A percentile compares a stretch with the other conserved stretches of the same genome.
These are phyloP conservation scores for Begonia fuchsioides DNA, from an alignment of 306 rosid genomes.

Conservation along the genomic window DNA sequence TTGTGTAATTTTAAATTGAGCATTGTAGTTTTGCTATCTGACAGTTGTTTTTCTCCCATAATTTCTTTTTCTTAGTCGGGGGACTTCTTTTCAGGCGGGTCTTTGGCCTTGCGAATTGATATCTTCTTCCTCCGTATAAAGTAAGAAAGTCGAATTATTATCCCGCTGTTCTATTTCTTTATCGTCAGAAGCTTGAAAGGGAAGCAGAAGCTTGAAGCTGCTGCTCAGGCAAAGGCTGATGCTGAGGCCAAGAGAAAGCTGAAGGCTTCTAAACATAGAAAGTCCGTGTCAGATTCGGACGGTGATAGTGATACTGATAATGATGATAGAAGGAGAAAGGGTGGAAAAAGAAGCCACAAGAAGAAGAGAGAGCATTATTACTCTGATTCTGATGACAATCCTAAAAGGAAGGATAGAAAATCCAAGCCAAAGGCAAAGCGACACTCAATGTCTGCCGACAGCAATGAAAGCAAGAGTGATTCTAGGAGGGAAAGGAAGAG, in stretches of 20 bases:
- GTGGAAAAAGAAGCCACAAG: constrained; percentile 42
- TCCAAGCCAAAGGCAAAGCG: constrained; percentile 40
- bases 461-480: constrained; percentile 29
- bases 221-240: constrained; percentile 58
- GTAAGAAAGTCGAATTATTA: constrained; percentile 32
- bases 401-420: constrained; percentile 45
- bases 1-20: no score
- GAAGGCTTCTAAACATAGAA: constrained; percentile 53
- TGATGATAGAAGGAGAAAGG: constrained; percentile 30
- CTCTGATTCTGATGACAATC: constrained; percentile 39
- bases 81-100: constrained; percentile 11
- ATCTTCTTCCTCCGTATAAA: constrained; percentile 26
- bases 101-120: constrained; percentile 11
- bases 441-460: constrained; percentile 30
- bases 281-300: constrained; percentile 33
- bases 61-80: no score
- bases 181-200: constrained; percentile 67
- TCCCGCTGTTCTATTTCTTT: no score
- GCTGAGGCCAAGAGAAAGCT: constrained; percentile 58
- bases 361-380: constrained; percentile 52
- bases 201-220: constrained; percentile 92
- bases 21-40: no score
- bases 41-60: no score
- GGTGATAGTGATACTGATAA: constrained; percentile 30
- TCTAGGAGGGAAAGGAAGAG: constrained; percentile 48